Base-by-base conservation (phyloP, 75 land plant genomes). In the Isoetes taiwanensis region DNA sequence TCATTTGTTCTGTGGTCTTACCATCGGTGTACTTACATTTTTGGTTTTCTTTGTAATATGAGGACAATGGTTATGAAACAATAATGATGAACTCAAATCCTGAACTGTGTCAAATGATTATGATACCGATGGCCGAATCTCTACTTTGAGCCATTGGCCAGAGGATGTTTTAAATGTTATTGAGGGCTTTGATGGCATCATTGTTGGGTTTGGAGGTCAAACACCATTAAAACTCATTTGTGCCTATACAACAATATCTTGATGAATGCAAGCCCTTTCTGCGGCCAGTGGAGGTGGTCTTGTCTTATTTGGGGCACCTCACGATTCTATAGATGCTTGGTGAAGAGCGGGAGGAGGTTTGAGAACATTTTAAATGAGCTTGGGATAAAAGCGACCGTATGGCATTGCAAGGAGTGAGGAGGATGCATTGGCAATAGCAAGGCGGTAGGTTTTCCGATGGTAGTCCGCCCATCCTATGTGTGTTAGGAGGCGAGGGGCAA, bases 61-160 rank as follows among this genome's bases (percentile, higher is more conserved):
- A 87, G 94, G 74, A 64, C 64, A 86, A 79, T 46, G 99, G 90
- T 29, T 94, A 76, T 70, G 99, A 94, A 59, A 94, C 99, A 40
- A 94, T 94, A 25, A 94, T 94, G 99, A 82, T 94, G 96, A 94
- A 94, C 41, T 94, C 99, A 39, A 94, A 94, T 59, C 99, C 99
- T 30, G 99, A 94, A 94, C 99, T 4, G 99, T 94, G 12, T 89
- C 96, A 12, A 94, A 96, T 8, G 99, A 94, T 60, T 94, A 94
- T 70, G 99, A 94, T 55, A 94, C 99, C 0, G 89, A 96, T 73
- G 99, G 89, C 43, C 75, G 99, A 1, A 76, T 94, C n/a, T 94
- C 84, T 72, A 88, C 89, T 65, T 96, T 88, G 56, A 96, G 96
- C 0, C 75, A 88, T 28, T 88, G 96, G 28, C 73, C 79, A 42